Evolutionary conservation across 768 basidiomycete genomes (phyloP).

Genomic region (Hortiboletus flavorubellus): DNA sequence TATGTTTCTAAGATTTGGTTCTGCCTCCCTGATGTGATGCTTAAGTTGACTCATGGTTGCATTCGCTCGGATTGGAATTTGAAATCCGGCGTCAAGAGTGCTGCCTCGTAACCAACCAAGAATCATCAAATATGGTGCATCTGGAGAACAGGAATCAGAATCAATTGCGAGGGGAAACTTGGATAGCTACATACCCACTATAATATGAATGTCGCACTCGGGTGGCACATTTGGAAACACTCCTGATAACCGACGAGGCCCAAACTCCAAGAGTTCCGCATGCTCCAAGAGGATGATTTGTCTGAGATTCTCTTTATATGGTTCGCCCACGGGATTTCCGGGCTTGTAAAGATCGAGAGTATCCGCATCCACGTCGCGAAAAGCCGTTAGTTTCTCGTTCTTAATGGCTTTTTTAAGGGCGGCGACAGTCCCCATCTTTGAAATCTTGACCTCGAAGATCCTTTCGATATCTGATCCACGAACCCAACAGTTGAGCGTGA

Average conservation of each 20-base stretch:
- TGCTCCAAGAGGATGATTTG: neutral
- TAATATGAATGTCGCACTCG: neutral
- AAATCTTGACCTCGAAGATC: slow-evolving; percentile 3
- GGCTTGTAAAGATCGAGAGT: neutral
- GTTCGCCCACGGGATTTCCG: neutral
- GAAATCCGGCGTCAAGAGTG: neutral
- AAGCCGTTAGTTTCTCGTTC: neutral
- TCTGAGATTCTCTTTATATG: neutral
- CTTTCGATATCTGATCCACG: neutral
- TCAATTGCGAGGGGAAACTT: neutral
- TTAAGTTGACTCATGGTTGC: neutral
- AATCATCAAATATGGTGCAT: neutral
- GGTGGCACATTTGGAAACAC: neutral
- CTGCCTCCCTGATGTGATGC: neutral
- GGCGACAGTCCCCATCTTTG: neutral
- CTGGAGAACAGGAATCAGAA: neutral
- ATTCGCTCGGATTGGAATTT: neutral
- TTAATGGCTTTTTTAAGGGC: slow-evolving; percentile 2
- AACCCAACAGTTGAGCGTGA: too few relatives aligned
- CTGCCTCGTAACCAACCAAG: neutral
- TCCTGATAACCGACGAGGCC: neutral
- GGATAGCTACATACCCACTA: neutral
- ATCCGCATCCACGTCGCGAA: neutral
- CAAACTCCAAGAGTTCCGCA: neutral
- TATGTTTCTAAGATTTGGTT: neutral